Base-by-base conservation (phyloP, 331 rosid genomes). In the Telfairia occidentalis region DNA sequence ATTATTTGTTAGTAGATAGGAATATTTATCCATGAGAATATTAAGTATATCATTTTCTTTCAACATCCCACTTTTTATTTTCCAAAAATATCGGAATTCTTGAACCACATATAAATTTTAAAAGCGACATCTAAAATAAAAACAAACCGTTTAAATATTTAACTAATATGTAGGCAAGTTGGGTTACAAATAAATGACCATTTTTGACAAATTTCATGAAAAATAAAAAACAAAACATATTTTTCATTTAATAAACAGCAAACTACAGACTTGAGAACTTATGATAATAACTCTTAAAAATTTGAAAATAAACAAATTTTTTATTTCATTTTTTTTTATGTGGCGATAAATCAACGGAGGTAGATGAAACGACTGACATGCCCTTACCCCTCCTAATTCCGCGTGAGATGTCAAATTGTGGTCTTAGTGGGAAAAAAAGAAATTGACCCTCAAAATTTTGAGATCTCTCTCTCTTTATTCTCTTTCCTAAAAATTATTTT, bases 301-400 rank as follows among this genome's bases (percentile, higher is more conserved):
- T 11, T 43, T n/a, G n/a, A 43, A 10, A 18, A 43, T 43, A 0
- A 43, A 43, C 12, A 11, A 11, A 9, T 9, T 2, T 53, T 53
- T 23, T 19, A 24, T 54, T 55, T 55, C 2, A n/a, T n/a, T 49
- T 5, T 28, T 11, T 29, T 34, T 28, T 60, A 16, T 34, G 70
- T 61, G 70, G 70, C 70, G 13, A 12, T 7, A 61, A 61, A 16
- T 32, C 34, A 2, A 26, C 0, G 2, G n/a, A 19, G 13, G 8
- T 13, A 59, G 0, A 1, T 11, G 73, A 12, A 66, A 66, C 9
- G 32, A 66, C 73, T 5, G 1, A 23, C 0, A 11, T 23, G 42
- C 73, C 54, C 73, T 66, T 42, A 21, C 66, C 38, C 19, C 45
- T 37, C n/a, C 50, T 21, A 66, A 66, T 64, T 37, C 49, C 71